Percentiles rank a stretch among this genome's conserved stretches.
phyloP scores from a whole-genome alignment of 2,329 filamentous ascomycete genomes.

The Xylaria sp. region DNA sequence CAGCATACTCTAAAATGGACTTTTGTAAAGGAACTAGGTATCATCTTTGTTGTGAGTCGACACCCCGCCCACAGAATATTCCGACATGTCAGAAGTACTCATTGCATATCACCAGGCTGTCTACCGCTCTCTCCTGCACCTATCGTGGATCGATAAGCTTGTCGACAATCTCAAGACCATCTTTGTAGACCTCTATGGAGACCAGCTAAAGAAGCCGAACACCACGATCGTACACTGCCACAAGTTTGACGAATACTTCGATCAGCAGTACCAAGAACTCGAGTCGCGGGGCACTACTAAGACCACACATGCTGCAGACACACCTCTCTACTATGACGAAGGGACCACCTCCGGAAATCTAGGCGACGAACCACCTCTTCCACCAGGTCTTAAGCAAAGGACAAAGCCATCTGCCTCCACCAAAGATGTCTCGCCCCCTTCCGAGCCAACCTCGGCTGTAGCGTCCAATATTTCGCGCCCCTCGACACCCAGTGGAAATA shows the following conservation, averaged over 20 bases:
- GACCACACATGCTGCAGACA: constrained; percentile 42
- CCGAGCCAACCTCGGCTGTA: constrained; percentile 74
- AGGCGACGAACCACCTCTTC: constrained; percentile 53
- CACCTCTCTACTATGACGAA: constrained; percentile 49
- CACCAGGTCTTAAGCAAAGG: constrained; percentile 56
- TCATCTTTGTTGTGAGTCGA: constrained; percentile 86
- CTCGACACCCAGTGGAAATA: constrained; percentile 72
- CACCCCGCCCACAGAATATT: background rate
- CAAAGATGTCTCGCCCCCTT: constrained; percentile 59
- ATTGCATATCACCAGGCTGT: constrained; percentile 72
- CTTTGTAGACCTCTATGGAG: constrained; percentile 89
- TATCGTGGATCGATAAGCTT: constrained; percentile 97
- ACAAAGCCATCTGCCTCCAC: constrained; percentile 51
- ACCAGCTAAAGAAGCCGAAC: constrained; percentile 83
- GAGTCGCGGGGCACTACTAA: constrained; percentile 62
- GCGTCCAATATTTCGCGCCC: constrained; percentile 84
- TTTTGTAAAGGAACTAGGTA: constrained; percentile 86
- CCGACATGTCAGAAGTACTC: background rate
- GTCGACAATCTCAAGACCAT: constrained; percentile 94
- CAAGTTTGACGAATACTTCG: constrained; percentile 91
- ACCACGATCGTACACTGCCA: constrained; percentile 80
- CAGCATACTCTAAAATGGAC: constrained; percentile 97
- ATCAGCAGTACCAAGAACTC: constrained; percentile 88
- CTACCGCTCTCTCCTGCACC: constrained; percentile 92
- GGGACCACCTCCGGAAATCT: constrained; percentile 51